Conservation (phyloP, 2,329 filamentous ascomycete genomes). For the Stemphylium lycopersici region DNA sequence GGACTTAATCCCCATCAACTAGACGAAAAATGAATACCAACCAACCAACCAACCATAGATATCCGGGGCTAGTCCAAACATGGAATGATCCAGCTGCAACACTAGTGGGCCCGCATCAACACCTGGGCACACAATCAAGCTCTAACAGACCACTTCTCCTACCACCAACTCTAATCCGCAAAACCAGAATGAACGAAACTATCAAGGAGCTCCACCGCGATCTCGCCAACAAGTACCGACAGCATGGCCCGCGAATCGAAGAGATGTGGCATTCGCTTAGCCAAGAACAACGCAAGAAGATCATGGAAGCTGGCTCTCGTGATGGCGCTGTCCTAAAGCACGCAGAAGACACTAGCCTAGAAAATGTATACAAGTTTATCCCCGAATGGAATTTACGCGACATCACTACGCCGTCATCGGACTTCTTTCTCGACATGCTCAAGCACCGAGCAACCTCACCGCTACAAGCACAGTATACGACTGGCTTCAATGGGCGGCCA, state of each 20-base stretch:
- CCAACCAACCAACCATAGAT: too few species aligned
- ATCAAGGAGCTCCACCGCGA: conserved; percentile 47
- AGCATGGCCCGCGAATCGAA: conserved; percentile 46
- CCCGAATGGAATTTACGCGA: conserved; percentile 56
- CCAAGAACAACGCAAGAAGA: conserved; percentile 42
- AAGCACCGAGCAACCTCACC: conserved; percentile 46
- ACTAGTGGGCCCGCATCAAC: too few species aligned
- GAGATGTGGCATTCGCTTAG: conserved; percentile 51
- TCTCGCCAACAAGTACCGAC: conserved; percentile 49
- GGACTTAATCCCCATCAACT: too few species aligned
- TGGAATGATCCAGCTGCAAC: too few species aligned
- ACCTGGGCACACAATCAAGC: too few species aligned
- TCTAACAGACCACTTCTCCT: neutral
- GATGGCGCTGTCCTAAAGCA: conserved; percentile 48
- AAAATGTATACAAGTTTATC: conserved; percentile 48
- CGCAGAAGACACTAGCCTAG: conserved; percentile 45
- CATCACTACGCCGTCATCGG: conserved; percentile 43
- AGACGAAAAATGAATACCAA: too few species aligned
- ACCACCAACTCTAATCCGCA: neutral
- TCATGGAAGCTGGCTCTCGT: conserved; percentile 44
- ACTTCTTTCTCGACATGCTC: conserved; percentile 48
- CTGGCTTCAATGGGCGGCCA: conserved; percentile 34
- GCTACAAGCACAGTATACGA: conserved; percentile 13
- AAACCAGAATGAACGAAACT: conserved; percentile 14
- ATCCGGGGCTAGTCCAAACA: too few species aligned